These are phyloP conservation scores for Coemansia sp. DNA, from an alignment of 192 early-diverging fungal species.

Conservation along the genomic window DNA sequence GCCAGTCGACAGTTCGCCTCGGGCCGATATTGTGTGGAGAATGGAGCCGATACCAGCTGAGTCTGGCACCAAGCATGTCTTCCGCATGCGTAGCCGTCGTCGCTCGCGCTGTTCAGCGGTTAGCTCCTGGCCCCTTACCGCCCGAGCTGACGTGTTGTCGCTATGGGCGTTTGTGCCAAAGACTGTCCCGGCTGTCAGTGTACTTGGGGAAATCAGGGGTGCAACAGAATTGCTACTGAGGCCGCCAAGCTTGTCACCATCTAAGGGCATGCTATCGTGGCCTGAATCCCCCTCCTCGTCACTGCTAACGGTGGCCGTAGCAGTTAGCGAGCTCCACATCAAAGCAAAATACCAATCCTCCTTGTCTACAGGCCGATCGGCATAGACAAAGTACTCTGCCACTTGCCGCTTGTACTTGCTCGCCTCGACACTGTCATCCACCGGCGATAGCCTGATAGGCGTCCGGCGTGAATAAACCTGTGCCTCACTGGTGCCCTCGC, in stretches of 20 bases:
- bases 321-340: conserved; percentile 59
- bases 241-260: not conserved
- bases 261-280: not conserved
- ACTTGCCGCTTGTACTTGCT: conserved; percentile 26
- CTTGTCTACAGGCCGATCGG: conserved; percentile 67
- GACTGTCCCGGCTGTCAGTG: not conserved
- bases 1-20: conserved; percentile 27
- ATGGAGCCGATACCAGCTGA: conserved; percentile 24
- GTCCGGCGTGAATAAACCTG: conserved; percentile 63
- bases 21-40: conserved; percentile 27
- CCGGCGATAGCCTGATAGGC: conserved; percentile 51
- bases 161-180: not conserved
- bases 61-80: conserved; percentile 39
- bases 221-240: not conserved
- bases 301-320: conserved; percentile 24
- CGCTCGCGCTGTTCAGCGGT: conserved; percentile 24
- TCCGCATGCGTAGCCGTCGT: conserved; percentile 29
- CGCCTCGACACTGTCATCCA: conserved; percentile 15
- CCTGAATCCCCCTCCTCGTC: conserved; percentile 27
- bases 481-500: conserved; percentile 55
- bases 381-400: conserved; percentile 59
- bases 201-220: not conserved
- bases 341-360: conserved; percentile 91
- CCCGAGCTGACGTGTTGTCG: not conserved
- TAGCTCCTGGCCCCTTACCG: conserved; percentile 6